These are phyloP conservation scores for Kodamaea hsintzibuensis DNA, from an alignment of 805 yeast genomes.

Conservation along the genomic window DNA sequence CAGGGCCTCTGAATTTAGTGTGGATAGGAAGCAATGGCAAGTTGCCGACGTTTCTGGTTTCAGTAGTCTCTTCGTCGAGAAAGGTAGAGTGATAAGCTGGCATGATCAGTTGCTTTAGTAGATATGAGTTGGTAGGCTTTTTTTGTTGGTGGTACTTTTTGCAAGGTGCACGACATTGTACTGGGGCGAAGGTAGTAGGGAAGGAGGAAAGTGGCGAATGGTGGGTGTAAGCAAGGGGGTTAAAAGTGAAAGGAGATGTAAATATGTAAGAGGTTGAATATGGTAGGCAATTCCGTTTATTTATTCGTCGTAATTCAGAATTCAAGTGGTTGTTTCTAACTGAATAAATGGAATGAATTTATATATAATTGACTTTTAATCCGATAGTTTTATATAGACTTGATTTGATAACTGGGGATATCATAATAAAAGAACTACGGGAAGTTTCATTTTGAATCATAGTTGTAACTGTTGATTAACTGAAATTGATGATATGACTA, in stretches of 20 bases:
- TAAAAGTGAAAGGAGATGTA: not conserved
- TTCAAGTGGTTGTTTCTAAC: no score
- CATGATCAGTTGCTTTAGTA: constrained; percentile 23
- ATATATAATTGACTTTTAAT: no score
- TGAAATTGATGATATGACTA: no score
- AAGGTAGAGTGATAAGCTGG: constrained; percentile 83
- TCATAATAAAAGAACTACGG: no score
- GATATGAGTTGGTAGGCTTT: not conserved
- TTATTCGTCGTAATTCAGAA: no score
- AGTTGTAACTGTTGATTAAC: no score
- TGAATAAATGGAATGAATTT: no score
- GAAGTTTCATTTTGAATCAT: no score
- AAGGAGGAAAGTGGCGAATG: not conserved
- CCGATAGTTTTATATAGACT: no score
- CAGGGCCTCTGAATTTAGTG: constrained; percentile 87
- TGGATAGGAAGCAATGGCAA: constrained; percentile 81
- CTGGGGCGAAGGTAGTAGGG: not conserved
- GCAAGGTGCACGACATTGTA: not conserved
- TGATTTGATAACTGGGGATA: no score
- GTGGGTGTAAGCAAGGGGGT: not conserved
- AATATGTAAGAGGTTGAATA: not conserved
- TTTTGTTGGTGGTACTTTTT: not conserved
- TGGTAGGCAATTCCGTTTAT: no score
- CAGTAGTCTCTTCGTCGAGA: constrained; percentile 57
- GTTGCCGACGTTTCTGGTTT: constrained; percentile 71